Evolutionary conservation across 2,329 filamentous ascomycete genomes (phyloP), one percentile per base, ranked within the genome.

Genomic region (Trichoderma sp.): DNA sequence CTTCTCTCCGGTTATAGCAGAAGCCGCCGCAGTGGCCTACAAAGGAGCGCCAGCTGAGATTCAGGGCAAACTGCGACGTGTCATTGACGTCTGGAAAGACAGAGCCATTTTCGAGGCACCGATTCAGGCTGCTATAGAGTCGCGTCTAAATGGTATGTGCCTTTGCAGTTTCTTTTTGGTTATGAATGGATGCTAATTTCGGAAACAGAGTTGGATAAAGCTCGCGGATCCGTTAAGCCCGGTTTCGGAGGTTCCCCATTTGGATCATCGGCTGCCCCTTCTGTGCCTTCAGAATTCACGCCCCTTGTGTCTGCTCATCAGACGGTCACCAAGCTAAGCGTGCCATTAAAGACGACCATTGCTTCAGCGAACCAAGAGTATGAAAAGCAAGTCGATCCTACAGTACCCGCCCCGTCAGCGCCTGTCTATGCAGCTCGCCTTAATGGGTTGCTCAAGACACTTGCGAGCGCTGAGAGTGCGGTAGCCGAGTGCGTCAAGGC

Each of bases 31-130:
- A 15, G 86, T 89, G n/a, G 95, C 96, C 50, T 99, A 98, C 81
- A 97, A 95, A 81, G 94, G 94, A 73, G 91, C 94, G 2, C 90
- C 93, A 8, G 87, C 90, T 47, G 95, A 99, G 66, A 90, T 97
- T 32, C 96, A 98, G 80, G 88, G 89, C 72, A 98, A 98, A 80
- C 85, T 99, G 47, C 88, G 92, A 73, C 89, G 96, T 36, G 95
- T 98, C 0, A 89, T 98, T 3, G 95, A 98, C 77, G 96, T 99
- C 20, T 99, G 96, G 96, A 91, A 92, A 78, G 90, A 95, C 77
- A 88, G 96, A 43, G 84, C 85, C 67, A 96, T 99, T 59, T 99
- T 99, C 77, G 93, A 97, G 73, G 81, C 81, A 1, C 88, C 92
- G 0, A 93, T 97, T 63, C 91, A 97, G 79, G 89, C 91, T 71